Percentiles rank a stretch among this genome's conserved stretches.
phyloP scores from a whole-genome alignment of 495 filamentous ascomycete genomes.

The Peziza echinospora region DNA sequence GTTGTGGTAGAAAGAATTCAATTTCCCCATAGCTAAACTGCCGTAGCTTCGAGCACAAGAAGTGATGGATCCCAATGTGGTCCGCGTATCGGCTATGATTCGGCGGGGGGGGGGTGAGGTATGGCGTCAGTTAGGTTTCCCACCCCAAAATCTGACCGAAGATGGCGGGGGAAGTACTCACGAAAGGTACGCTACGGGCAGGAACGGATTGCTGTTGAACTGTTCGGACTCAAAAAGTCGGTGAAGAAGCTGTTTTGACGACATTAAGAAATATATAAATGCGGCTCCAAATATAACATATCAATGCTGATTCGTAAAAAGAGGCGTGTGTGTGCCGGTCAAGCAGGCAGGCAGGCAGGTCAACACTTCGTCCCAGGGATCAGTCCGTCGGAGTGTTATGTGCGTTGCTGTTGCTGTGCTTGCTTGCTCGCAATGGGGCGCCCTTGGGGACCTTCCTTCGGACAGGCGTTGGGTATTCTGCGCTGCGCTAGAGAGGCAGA shows the following conservation, averaged over 20 bases:
- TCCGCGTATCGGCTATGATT: slow-evolving; percentile 48
- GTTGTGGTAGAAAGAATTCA: slow-evolving; percentile 62
- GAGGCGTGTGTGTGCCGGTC: too few species aligned
- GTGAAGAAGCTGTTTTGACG: slow-evolving; percentile 35
- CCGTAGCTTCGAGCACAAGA: slow-evolving; percentile 56
- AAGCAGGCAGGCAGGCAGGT: too few species aligned
- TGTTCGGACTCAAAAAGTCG: slow-evolving; percentile 63
- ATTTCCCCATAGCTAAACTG: slow-evolving; percentile 65
- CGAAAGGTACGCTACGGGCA: slow-evolving; percentile 59
- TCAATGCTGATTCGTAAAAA: too few species aligned
- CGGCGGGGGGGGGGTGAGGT: slow-evolving; percentile 13
- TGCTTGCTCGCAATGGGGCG: too few species aligned
- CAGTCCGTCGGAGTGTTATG: too few species aligned
- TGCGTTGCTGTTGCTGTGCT: too few species aligned
- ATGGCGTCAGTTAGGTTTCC: slow-evolving; percentile 4
- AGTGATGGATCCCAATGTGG: slow-evolving; percentile 61
- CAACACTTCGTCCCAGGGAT: too few species aligned
- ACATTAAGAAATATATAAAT: slow-evolving; percentile 17
- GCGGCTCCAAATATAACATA: background rate
- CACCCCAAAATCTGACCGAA: too few species aligned
- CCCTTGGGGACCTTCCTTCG: too few species aligned
- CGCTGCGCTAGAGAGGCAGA: too few species aligned
- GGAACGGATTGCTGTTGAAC: slow-evolving; percentile 61
- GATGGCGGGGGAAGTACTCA: slow-evolving; percentile 24
- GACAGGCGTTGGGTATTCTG: too few species aligned